phyloP scores from a whole-genome alignment of 225 moss, liverwort and hornwort genomes.

The Sphagnum contortum region DNA sequence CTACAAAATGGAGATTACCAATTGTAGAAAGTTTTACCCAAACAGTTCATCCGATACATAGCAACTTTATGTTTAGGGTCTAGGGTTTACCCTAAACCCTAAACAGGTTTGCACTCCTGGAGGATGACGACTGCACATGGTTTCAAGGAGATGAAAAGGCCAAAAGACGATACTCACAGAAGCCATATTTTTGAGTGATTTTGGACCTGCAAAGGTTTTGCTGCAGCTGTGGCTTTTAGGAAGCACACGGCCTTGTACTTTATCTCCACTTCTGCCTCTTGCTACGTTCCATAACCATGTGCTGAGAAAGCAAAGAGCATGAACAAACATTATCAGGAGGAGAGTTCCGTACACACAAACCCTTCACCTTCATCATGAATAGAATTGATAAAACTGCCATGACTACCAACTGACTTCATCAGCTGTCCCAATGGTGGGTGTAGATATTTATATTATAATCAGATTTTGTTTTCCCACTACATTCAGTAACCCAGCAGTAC shows the following conservation, averaged over 20 bases:
- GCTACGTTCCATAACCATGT: conserved; percentile 88
- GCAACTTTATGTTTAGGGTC: not conserved
- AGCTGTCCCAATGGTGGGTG: no score
- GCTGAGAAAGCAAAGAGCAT: conserved; percentile 21
- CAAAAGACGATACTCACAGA: conserved; percentile 31
- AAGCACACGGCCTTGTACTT: conserved; percentile 66
- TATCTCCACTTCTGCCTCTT: conserved; percentile 70
- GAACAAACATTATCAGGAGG: not conserved
- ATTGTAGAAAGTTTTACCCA: no score
- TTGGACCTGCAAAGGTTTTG: conserved; percentile 82
- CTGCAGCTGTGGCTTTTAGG: conserved; percentile 87
- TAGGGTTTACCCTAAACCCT: not conserved
- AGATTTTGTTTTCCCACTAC: no score
- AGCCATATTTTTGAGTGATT: conserved; percentile 57
- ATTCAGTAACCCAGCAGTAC: no score
- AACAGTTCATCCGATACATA: no score
- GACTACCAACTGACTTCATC: no score
- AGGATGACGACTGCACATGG: no score
- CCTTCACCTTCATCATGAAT: no score
- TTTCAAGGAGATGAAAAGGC: no score
- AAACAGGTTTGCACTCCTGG: not conserved
- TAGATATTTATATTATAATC: no score
- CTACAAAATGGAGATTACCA: conserved; percentile 25
- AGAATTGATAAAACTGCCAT: no score
- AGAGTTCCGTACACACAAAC: no score